Evolutionary conservation across 768 basidiomycete species (phyloP).

Genomic region (Mycena olivaceomarginata): DNA sequence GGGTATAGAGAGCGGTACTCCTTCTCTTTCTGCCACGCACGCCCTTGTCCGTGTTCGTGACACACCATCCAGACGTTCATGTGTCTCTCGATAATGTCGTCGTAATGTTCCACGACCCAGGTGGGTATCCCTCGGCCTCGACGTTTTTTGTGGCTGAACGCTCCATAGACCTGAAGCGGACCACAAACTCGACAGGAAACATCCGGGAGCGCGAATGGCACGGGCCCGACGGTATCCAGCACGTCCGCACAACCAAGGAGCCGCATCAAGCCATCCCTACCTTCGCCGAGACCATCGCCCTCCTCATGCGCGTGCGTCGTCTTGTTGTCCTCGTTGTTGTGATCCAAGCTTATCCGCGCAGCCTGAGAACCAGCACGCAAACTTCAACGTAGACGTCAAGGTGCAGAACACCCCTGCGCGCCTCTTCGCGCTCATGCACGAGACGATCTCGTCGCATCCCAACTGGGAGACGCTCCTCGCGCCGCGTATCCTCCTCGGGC

Average conservation of each 20-base stretch:
- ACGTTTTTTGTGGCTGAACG: constrained; percentile 45
- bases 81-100: constrained; percentile 92
- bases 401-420: constrained; percentile 92
- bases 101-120: constrained; percentile 97
- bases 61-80: constrained; percentile 91
- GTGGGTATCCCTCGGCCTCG: constrained; percentile 58
- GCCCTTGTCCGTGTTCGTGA: constrained; percentile 61
- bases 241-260: constrained; percentile 85
- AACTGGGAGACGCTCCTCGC: constrained; percentile 87
- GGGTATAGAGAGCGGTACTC: constrained; percentile 97
- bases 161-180: constrained; percentile 78
- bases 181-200: constrained; percentile 87
- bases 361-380: constrained; percentile 86
- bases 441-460: constrained; percentile 75
- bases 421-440: constrained; percentile 89
- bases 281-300: constrained; percentile 87
- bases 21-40: constrained; percentile 53
- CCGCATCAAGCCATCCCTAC: constrained; percentile 94
- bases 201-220: constrained; percentile 86
- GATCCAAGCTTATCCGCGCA: constrained; percentile 49
- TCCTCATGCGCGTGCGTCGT: constrained; percentile 82
- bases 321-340: constrained; percentile 24
- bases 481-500: constrained; percentile 86
- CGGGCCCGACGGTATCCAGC: constrained; percentile 82
- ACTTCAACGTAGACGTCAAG: constrained; percentile 95